These are phyloP conservation scores for Lagerstroemia speciosa DNA, from an alignment of 345 rosid genomes.

Conservation along the genomic window DNA sequence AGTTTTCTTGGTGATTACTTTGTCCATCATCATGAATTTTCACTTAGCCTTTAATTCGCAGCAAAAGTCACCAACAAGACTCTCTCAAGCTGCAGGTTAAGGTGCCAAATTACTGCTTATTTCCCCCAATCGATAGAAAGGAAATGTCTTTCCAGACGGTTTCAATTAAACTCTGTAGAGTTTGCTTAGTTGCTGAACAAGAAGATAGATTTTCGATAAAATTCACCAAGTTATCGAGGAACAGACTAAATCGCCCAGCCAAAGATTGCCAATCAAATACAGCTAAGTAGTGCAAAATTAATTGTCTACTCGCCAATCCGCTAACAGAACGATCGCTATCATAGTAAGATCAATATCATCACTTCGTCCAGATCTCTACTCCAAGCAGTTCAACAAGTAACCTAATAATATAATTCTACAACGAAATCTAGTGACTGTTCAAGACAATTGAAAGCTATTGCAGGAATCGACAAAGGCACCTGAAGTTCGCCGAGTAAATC, in stretches of 20 bases:
- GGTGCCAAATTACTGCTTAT: background rate
- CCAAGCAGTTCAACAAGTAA: background rate
- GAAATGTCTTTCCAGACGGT: background rate
- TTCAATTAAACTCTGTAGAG: background rate
- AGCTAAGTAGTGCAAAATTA: background rate
- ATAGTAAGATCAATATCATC: background rate
- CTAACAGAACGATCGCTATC: background rate
- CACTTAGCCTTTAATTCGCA: background rate
- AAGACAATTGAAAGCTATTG: background rate
- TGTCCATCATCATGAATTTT: background rate
- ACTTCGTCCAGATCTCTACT: background rate
- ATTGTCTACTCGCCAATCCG: background rate
- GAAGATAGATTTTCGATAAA: background rate
- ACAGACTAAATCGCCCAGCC: background rate
- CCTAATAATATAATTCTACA: background rate
- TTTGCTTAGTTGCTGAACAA: background rate
- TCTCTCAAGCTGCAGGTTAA: background rate
- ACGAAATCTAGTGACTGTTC: background rate
- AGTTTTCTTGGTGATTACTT: too few relatives aligned
- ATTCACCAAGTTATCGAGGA: background rate
- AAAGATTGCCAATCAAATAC: background rate
- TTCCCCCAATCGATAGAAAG: background rate
- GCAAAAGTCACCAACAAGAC: background rate
- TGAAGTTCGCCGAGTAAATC: conserved; percentile 68
- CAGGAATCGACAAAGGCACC: conserved; percentile 25